Evolutionary conservation across 139 green algal species (phyloP).

Genomic region (Tetratostichococcus sp.): DNA sequence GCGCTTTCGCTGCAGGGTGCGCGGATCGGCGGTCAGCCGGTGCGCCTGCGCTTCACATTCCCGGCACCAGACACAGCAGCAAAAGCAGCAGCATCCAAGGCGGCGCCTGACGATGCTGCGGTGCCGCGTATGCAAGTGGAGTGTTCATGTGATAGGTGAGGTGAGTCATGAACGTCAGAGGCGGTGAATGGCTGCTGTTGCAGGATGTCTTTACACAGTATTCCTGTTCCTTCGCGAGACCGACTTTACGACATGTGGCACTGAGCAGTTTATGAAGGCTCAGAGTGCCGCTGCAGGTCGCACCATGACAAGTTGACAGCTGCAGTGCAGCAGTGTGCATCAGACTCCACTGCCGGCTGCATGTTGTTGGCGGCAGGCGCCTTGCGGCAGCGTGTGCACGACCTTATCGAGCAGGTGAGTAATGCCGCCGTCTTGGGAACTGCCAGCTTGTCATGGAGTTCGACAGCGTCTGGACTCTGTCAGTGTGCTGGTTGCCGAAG

Average conservation of each 20-base stretch:
- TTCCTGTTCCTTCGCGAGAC: too few species aligned
- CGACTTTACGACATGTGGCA: too few species aligned
- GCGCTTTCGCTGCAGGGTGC: background rate
- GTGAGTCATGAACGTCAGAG: background rate
- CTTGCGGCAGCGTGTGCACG: constrained; percentile 10
- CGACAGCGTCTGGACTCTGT: too few species aligned
- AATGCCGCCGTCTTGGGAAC: background rate
- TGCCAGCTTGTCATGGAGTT: too few species aligned
- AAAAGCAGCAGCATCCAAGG: too few species aligned
- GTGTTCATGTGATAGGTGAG: background rate
- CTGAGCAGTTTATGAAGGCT: too few species aligned
- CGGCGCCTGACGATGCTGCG: too few species aligned
- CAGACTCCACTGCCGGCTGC: constrained; percentile 12
- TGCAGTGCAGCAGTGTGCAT: background rate
- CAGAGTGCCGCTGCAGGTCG: background rate
- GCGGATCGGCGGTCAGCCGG: background rate
- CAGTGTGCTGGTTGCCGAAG: too few species aligned
- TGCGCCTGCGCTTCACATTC: background rate
- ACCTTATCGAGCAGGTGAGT: background rate
- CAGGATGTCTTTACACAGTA: too few species aligned
- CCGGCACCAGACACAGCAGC: background rate
- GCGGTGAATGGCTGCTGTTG: too few species aligned
- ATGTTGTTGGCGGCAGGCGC: constrained; percentile 22
- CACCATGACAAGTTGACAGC: background rate
- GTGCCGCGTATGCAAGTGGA: background rate